Evolutionary conservation across 1,284 basidiomycete genomes (phyloP).

Genomic region (Melanopsichium pennsylvanicum): DNA sequence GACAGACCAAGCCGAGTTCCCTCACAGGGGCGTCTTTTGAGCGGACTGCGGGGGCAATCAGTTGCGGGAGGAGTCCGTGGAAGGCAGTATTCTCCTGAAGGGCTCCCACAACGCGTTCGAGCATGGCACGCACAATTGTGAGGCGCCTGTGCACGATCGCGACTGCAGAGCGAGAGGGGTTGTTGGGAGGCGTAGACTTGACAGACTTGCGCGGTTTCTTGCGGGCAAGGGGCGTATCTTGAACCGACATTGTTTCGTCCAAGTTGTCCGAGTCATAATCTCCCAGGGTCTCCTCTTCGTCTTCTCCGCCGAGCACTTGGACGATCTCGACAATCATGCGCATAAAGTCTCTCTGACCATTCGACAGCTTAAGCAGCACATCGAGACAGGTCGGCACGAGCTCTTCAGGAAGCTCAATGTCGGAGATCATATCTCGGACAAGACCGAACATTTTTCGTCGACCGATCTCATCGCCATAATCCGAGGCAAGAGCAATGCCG

Average conservation of each 20-base stretch:
- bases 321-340: conserved; percentile 93
- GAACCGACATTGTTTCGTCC: conserved; percentile 44
- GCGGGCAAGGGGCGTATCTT: conserved; percentile 32
- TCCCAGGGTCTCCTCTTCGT: conserved; percentile 67
- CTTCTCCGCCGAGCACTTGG: conserved; percentile 68
- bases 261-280: conserved; percentile 35
- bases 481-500: conserved; percentile 80
- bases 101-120: conserved; percentile 76
- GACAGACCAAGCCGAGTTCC: conserved; percentile 83
- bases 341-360: conserved; percentile 88
- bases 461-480: conserved; percentile 95
- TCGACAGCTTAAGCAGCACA: conserved; percentile 82
- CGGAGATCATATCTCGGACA: conserved; percentile 71
- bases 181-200: conserved; percentile 15
- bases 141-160: conserved; percentile 57
- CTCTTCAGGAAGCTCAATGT: conserved; percentile 78
- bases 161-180: no score
- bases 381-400: conserved; percentile 85
- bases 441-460: conserved; percentile 82
- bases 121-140: conserved; percentile 82
- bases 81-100: conserved; percentile 94
- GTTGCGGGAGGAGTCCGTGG: conserved; percentile 85
- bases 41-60: conserved; percentile 89
- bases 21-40: conserved; percentile 83
- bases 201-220: conserved; percentile 44